phyloP scores from a whole-genome alignment of 148 eudicot species.

The Rheum nobile region DNA sequence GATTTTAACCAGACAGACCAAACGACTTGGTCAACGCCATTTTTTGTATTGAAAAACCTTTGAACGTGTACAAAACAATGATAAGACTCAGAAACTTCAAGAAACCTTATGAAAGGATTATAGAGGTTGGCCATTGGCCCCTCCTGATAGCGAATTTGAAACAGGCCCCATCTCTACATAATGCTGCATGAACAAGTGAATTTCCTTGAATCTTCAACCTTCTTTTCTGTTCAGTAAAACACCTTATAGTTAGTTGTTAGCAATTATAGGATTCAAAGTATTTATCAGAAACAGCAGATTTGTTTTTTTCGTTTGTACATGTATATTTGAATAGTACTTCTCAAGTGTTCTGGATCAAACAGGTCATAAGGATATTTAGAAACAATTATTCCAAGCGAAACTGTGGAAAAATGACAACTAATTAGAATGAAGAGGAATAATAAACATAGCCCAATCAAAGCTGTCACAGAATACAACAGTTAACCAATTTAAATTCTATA shows the following conservation, averaged over 20 bases:
- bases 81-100: not conserved
- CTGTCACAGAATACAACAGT: not conserved
- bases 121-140: not conserved
- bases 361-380: not conserved
- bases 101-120: not conserved
- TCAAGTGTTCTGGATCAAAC: too few species aligned
- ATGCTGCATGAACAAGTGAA: conserved; percentile 65
- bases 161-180: conserved; percentile 24
- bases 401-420: not conserved
- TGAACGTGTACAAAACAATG: not conserved
- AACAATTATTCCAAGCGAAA: not conserved
- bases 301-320: too few species aligned
- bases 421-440: too few species aligned
- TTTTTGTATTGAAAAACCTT: not conserved
- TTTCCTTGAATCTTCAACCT: conserved; percentile 71
- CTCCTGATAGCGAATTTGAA: not conserved
- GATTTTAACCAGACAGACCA: not conserved
- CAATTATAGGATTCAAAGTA: not conserved
- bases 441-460: too few species aligned
- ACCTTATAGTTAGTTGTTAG: not conserved
- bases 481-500: not conserved
- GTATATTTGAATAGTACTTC: too few species aligned
- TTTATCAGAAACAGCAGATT: not conserved
- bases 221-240: conserved; percentile 51
- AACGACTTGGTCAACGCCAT: not conserved